Base-by-base conservation (phyloP, 768 basidiomycete species). In the Cyclocybe cylindracea region DNA sequence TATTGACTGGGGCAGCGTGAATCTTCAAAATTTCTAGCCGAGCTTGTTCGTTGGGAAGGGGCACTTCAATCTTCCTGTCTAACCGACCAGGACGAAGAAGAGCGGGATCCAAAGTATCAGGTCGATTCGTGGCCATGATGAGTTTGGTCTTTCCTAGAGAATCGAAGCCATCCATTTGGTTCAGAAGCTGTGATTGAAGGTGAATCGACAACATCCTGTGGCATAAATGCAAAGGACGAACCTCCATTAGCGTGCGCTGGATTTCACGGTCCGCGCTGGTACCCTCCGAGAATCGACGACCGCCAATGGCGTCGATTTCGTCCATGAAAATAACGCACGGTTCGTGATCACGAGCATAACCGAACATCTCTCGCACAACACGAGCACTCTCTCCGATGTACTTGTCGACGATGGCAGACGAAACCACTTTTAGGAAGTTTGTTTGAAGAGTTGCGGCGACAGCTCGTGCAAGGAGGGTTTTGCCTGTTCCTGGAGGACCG, bases 81-180 rank as follows among this genome's bases (percentile, higher is more conserved):
- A 99, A 77, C 46, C 97, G 89, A 40, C 97, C 97, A 7, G 96
- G 96, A 48, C 96, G 91, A 49, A 99, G 80, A 18, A 99, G 84
- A 10, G 96, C 96, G 10, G 97, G 97, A 71, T 98, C 97, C 33
- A 98, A 83, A 2, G 95, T 98, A 69, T 99, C 97, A 0, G 97
- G 97, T 64, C 97, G 81, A 76, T 98, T 99, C 19, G 97, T 99
- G n/a, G 97, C 97, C 93, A 98, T 98, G 69, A 99, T 99, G 47
- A 98, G 82, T 71, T 98, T 98, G 33, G 95, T 98, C 58, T 78
- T 79, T 40, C 97, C 97, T 29, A 99, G 78, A 11, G 96, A 94
- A 71, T 98, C 97, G 74, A 99, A 99, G 18, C 97, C 97, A 67
- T 99, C 97, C 94, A 99, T 97, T 72, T 98, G 96, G 65, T 98